Base-by-base conservation (phyloP, 2,329 filamentous ascomycete species). In the Clonostachys sp. region DNA sequence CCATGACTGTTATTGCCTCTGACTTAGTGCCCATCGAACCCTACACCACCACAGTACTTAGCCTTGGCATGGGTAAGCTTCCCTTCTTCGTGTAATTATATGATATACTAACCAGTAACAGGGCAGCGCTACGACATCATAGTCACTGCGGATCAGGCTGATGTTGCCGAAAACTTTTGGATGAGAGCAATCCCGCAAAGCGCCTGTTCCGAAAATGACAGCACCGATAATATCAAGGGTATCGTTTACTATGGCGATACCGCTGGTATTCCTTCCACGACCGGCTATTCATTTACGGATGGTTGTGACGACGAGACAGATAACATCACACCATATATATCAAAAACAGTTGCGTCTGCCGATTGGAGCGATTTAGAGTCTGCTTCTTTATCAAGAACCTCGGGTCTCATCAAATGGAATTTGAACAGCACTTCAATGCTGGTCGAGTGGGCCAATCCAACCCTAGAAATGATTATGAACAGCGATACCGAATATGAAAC, bases 11-110 rank as follows among this genome's bases (percentile, higher is more conserved):
- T 35, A 74, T 82, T 45, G 66, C 72, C 12, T 70, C 67, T 41
- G 80, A 83, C 56, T 73, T 79, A 38, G 75, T 81, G 3, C 71
- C 75, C 2, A 63, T 81, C 40, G 59, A 70, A 50, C 73, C 81
- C 1, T 77, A 77, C 5, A 73, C 59, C 1, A 71, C 77, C 4
- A 64, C 68, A 1, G 45, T 71, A 14, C 61, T 81, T 18, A 71
- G 64, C 33, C 63, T 81, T n/a, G 73, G 66, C 33, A 67, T 79
- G 47, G 76, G 45, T 46, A 46, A 8, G 38, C 17, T 39, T 39
- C 14, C 24, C 4, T 14, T 30, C 20, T 20, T 41, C 18, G 20
- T 18, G 9, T 18, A 6, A 72, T 1, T 61, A 70, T 6, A 63
- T 12, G 3, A 18, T 39, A n/a, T 39, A 8, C 68, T 18, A 63